Conservation (phyloP, 495 filamentous ascomycete genomes). For the Hypoxylon rickii region DNA sequence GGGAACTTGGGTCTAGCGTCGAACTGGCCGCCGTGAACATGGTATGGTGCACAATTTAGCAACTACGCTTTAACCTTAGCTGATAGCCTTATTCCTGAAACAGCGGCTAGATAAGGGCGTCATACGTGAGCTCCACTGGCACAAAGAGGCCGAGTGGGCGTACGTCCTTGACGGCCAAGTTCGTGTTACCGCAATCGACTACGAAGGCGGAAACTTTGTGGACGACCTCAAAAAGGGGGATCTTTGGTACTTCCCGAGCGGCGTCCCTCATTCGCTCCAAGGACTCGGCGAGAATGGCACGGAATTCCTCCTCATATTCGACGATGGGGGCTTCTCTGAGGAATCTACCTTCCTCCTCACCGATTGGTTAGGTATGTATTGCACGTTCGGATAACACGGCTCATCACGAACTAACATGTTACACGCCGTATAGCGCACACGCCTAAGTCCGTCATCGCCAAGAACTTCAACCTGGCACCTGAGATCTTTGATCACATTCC, state of each 20-base stretch:
- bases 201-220: slow-evolving; percentile 69
- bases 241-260: slow-evolving; percentile 76
- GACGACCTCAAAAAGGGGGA: slow-evolving; percentile 72
- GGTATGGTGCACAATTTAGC: too few species aligned
- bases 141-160: slow-evolving; percentile 73
- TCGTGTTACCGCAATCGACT: slow-evolving; percentile 67
- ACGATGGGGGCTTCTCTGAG: slow-evolving; percentile 70
- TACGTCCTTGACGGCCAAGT: slow-evolving; percentile 65
- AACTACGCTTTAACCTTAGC: too few species aligned
- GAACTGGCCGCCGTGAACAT: slow-evolving; percentile 71
- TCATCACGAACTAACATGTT: slow-evolving; percentile 7
- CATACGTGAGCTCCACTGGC: slow-evolving; percentile 77
- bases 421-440: slow-evolving; percentile 58
- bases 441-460: slow-evolving; percentile 62
- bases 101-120: slow-evolving; percentile 66
- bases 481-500: slow-evolving; percentile 64
- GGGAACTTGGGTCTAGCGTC: slow-evolving; percentile 61
- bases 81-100: too few species aligned
- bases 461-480: slow-evolving; percentile 67
- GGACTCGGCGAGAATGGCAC: slow-evolving; percentile 67
- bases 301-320: slow-evolving; percentile 73
- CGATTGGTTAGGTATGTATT: slow-evolving; percentile 63
- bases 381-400: not conserved
- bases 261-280: slow-evolving; percentile 71
- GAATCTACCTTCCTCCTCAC: slow-evolving; percentile 71